These are phyloP conservation scores for Yarrowia porcina DNA, from an alignment of 805 yeast genomes.

Conservation along the genomic window DNA sequence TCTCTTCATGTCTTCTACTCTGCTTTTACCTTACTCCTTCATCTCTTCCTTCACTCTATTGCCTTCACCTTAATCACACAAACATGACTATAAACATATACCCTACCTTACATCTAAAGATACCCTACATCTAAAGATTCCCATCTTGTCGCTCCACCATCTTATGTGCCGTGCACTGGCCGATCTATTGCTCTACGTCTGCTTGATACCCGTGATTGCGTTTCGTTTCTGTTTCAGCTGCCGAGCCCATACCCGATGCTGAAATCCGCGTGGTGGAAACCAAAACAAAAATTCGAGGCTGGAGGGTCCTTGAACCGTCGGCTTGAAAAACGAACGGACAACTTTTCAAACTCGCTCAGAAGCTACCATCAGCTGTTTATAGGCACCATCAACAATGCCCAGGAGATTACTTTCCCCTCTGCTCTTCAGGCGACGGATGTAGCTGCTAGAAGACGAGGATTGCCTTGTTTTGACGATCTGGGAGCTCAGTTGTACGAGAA, in stretches of 20 bases:
- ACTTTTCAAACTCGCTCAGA: not conserved
- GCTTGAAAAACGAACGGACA: not conserved
- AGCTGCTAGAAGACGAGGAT: not conserved
- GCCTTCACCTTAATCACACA: too few relatives aligned
- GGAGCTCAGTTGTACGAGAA: not conserved
- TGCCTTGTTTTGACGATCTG: not conserved
- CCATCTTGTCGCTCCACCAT: too few relatives aligned
- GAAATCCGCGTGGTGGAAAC: not conserved
- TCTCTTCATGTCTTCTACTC: too few relatives aligned
- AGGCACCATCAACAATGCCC: not conserved
- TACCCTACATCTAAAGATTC: too few relatives aligned
- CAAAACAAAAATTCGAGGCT: not conserved
- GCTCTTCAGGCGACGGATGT: not conserved
- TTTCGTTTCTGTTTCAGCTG: not conserved
- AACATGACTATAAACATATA: too few relatives aligned
- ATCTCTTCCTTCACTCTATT: too few relatives aligned
- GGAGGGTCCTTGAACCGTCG: not conserved
- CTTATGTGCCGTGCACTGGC: not conserved
- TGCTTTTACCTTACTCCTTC: too few relatives aligned
- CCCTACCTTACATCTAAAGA: too few relatives aligned
- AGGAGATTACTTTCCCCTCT: not conserved
- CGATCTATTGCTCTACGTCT: conserved; percentile 13
- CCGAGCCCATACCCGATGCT: not conserved
- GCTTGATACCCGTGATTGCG: conserved; percentile 3
- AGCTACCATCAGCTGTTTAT: conserved; percentile 4